Percentiles rank a stretch among this genome's conserved stretches.
Evolutionary conservation across 192 early-diverging fungal genomes (phyloP).

Genomic region (Backusella morwellensis): DNA sequence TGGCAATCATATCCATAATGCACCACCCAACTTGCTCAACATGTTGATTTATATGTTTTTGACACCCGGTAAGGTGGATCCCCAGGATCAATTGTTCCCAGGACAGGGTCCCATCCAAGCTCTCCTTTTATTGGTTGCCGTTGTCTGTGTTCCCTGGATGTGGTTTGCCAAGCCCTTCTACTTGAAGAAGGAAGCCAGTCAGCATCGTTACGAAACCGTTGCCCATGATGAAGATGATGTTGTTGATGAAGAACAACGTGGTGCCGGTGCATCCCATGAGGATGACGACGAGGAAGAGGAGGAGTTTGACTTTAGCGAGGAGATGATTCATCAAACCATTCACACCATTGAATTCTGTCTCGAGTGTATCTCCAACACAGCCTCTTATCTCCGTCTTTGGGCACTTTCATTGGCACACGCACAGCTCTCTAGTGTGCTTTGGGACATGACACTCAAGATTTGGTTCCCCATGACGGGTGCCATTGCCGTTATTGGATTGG

Average conservation of each 20-base stretch:
- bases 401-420: constrained; percentile 97
- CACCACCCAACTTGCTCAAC: constrained; percentile 94
- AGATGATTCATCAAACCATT: constrained; percentile 96
- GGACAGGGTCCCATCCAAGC: constrained; percentile 87
- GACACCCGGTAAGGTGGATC: constrained; percentile 76
- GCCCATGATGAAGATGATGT: constrained; percentile 37
- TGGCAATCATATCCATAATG: constrained; percentile 62
- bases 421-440: constrained; percentile 95
- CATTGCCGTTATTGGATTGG: constrained; percentile 66
- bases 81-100: constrained; percentile 71
- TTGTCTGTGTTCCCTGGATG: constrained; percentile 98
- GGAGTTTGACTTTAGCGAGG: constrained; percentile 93
- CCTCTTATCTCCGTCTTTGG: constrained; percentile 98
- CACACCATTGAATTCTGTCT: constrained; percentile 99
- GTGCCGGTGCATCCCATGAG: constrained; percentile 65
- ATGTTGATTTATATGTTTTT: constrained; percentile 99
- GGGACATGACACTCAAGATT: constrained; percentile 84
- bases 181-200: constrained; percentile 78
- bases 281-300: constrained; percentile 41
- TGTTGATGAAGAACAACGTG: constrained; percentile 33
- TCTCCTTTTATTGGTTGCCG: constrained; percentile 75
- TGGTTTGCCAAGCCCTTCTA: constrained; percentile 89
- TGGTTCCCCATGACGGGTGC: constrained; percentile 48
- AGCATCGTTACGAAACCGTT: constrained; percentile 67
- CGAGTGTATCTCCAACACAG: constrained; percentile 96